Percentiles rank a stretch among this genome's conserved stretches.
These are phyloP conservation scores for Bruguiera sexangula DNA, from an alignment of 345 rosid genomes.

Conservation along the genomic window DNA sequence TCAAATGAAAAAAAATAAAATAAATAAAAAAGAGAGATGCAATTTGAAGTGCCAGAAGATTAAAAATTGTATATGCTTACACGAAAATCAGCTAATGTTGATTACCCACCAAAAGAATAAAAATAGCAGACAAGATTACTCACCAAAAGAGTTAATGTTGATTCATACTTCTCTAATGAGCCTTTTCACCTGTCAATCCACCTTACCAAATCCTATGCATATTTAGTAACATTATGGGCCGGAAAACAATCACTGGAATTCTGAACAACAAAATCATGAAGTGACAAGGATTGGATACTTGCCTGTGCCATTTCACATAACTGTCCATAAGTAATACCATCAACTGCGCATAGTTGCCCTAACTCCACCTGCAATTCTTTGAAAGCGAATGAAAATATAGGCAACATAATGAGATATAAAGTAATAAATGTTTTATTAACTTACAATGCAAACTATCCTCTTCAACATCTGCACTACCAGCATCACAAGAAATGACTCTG, in stretches of 20 bases:
- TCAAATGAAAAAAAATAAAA: neutral
- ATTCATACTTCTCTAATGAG: slow-evolving; percentile 65
- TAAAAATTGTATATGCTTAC: too few relatives aligned
- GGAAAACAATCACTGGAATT: slow-evolving; percentile 4
- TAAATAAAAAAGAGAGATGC: too few relatives aligned
- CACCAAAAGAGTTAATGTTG: slow-evolving; percentile 40
- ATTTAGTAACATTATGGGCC: slow-evolving; percentile 39
- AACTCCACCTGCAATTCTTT: too few relatives aligned
- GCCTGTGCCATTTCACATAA: slow-evolving; percentile 64
- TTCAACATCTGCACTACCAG: slow-evolving; percentile 80
- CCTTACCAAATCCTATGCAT: slow-evolving; percentile 52
- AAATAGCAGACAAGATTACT: slow-evolving; percentile 18
- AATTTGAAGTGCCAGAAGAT: too few relatives aligned
- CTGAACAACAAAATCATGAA: neutral
- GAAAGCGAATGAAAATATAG: too few relatives aligned
- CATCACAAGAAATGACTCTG: slow-evolving; percentile 89
- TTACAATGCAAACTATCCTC: slow-evolving; percentile 48
- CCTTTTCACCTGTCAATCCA: slow-evolving; percentile 47
- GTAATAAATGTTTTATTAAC: too few relatives aligned
- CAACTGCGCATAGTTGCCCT: too few relatives aligned
- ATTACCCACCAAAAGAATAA: neutral
- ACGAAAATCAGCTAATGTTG: too few relatives aligned
- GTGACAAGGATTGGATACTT: slow-evolving; percentile 1
- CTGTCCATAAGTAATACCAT: too few relatives aligned
- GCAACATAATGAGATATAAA: too few relatives aligned